phyloP scores from a whole-genome alignment of 192 early-diverging fungal genomes.

The Coemansia sp. region DNA sequence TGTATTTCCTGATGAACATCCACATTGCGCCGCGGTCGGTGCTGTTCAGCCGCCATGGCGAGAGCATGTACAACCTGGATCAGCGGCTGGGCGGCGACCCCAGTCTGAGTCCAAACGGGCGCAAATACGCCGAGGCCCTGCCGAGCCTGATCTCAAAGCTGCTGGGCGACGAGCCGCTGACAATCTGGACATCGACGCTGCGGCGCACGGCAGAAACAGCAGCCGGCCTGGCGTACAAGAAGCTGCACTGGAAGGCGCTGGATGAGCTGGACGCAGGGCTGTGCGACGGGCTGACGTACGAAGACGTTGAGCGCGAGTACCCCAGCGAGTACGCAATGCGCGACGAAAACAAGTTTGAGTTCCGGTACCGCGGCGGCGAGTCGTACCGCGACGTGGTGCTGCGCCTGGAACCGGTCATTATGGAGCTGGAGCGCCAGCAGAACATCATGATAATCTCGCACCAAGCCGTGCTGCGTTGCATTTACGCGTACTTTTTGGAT shows the following conservation, averaged over 20 bases:
- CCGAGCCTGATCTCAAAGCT: constrained; percentile 77
- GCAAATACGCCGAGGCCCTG: constrained; percentile 79
- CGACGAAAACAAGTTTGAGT: constrained; percentile 96
- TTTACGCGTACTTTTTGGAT: constrained; percentile 98
- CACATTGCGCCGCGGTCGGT: constrained; percentile 94
- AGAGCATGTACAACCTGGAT: constrained; percentile 88
- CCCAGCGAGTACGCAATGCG: constrained; percentile 93
- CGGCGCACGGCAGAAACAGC: constrained; percentile 91
- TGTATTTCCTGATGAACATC: constrained; percentile 99
- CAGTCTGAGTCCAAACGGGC: constrained; percentile 80
- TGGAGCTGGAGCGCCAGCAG: constrained; percentile 98
- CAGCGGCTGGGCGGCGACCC: constrained; percentile 97
- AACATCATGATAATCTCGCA: constrained; percentile 96
- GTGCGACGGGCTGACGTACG: constrained; percentile 99
- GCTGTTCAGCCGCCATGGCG: constrained; percentile 92
- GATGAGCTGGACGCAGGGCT: constrained; percentile 97
- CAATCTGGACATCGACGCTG: constrained; percentile 97
- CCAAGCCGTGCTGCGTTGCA: constrained; percentile 94
- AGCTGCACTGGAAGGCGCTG: constrained; percentile 94
- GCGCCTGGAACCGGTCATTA: constrained; percentile 95
- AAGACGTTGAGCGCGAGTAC: constrained; percentile 92
- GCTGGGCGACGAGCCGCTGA: constrained; percentile 72
- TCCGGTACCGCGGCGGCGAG: constrained; percentile 80
- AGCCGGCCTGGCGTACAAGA: constrained; percentile 74
- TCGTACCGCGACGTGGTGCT: constrained; percentile 96